Conservation (phyloP, 345 rosid species). For the Eutrema heterophyllum region DNA sequence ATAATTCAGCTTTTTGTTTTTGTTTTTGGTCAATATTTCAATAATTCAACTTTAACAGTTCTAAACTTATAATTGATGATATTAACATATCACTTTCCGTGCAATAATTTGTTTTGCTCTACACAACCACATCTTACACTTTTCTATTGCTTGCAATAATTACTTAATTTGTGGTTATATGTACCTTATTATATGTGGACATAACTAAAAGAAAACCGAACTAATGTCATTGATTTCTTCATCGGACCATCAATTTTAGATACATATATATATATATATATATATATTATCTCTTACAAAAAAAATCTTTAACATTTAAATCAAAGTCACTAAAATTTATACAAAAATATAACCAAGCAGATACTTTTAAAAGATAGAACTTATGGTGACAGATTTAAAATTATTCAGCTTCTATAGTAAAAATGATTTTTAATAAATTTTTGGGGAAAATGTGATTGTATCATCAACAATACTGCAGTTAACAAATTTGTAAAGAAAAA, state of each 20-base stretch:
- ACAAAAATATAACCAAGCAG: background rate
- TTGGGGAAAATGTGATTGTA: too few species aligned
- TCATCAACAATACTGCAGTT: too few species aligned
- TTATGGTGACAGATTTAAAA: too few species aligned
- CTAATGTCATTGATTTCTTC: background rate
- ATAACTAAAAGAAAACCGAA: background rate
- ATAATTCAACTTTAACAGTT: constrained; percentile 11
- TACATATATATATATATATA: too few species aligned
- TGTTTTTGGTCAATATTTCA: background rate
- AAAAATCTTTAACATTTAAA: too few species aligned
- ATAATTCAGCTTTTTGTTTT: background rate
- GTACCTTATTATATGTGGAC: background rate
- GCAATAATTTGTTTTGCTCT: background rate
- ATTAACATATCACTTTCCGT: background rate
- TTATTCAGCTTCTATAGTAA: too few species aligned
- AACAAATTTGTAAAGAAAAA: background rate
- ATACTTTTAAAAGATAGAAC: too few species aligned
- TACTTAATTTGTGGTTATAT: background rate
- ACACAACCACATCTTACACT: constrained; percentile 18
- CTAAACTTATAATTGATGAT: background rate
- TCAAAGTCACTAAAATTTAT: too few species aligned
- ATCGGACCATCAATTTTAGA: background rate
- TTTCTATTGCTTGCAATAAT: background rate
- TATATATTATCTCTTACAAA: too few species aligned
- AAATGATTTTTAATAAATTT: too few species aligned